phyloP scores from a whole-genome alignment of 2,329 filamentous ascomycete genomes.

The Teratosphaeriaceae sp. region DNA sequence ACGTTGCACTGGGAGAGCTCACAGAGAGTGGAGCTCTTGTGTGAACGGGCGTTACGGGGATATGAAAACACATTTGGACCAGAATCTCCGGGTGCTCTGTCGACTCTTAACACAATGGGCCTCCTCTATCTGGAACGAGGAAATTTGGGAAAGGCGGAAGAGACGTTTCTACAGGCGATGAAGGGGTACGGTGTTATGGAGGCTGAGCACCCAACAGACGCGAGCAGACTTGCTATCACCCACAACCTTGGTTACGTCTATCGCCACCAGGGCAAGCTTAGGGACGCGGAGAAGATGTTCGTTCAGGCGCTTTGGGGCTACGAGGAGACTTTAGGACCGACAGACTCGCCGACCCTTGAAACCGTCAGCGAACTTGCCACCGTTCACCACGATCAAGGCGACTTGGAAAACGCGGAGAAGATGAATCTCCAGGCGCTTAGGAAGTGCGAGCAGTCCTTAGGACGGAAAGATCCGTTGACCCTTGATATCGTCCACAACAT shows the following conservation, averaged over 20 bases:
- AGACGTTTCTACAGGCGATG: conserved; percentile 11
- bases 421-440: background rate
- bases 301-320: conserved; percentile 6
- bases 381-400: conserved; percentile 1
- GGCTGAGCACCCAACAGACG: conserved; percentile 6
- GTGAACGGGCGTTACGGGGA: conserved; percentile 10
- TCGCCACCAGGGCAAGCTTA: background rate
- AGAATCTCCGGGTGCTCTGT: conserved; percentile 10
- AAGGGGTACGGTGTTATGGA: conserved; percentile 9
- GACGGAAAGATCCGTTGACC: conserved; percentile 8
- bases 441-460: background rate
- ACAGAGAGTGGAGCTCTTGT: conserved; percentile 9
- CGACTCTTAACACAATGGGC: conserved; percentile 8
- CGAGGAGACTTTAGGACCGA: background rate
- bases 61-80: conserved; percentile 9
- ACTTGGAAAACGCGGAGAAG: conserved; percentile 7
- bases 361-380: background rate
- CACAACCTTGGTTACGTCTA: conserved; percentile 9
- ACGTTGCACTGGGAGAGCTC: conserved; percentile 9
- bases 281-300: conserved; percentile 12
- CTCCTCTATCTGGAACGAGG: conserved; percentile 9
- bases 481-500: conserved; percentile 10
- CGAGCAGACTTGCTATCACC: conserved; percentile 9
- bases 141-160: conserved; percentile 11
- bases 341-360: background rate